Conservation (phyloP, 495 filamentous ascomycete genomes). For the Lepidopterella palustris region DNA sequence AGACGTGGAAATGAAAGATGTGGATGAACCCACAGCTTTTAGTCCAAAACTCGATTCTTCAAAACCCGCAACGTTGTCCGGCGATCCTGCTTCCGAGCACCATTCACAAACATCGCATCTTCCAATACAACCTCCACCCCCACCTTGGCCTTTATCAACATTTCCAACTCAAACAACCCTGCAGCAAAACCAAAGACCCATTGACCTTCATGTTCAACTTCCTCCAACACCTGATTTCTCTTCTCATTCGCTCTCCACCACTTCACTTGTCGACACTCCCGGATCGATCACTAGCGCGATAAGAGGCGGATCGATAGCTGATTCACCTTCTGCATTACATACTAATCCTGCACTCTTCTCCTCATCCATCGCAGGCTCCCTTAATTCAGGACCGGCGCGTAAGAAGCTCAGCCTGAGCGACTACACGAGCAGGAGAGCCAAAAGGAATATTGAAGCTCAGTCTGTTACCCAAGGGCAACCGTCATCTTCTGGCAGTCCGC, state of each 20-base stretch:
- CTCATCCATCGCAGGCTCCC: conserved; percentile 38
- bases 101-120: conserved; percentile 16
- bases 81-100: conserved; percentile 4
- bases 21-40: not conserved
- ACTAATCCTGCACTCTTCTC: conserved; percentile 37
- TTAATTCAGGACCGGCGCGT: conserved; percentile 54
- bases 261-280: conserved; percentile 39
- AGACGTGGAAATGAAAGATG: conserved; percentile 34
- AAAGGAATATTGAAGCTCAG: not conserved
- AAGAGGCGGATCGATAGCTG: conserved; percentile 33
- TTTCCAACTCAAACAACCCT: not conserved
- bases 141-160: conserved; percentile 22
- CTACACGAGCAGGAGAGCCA: conserved; percentile 52
- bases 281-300: conserved; percentile 14
- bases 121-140: conserved; percentile 27
- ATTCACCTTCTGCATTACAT: conserved; percentile 49
- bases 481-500: not conserved
- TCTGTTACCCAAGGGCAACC: not conserved
- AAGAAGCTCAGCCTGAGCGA: conserved; percentile 73
- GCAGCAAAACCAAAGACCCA: conserved; percentile 6
- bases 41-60: conserved; percentile 1
- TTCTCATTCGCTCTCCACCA: conserved; percentile 38
- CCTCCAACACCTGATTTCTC: conserved; percentile 27
- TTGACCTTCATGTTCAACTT: conserved; percentile 17
- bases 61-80: conserved; percentile 14